A percentile compares a stretch with the other conserved stretches of the same genome.
Conservation (phyloP, 108 stramenopile genomes). For the Nitzschia putrida region DNA sequence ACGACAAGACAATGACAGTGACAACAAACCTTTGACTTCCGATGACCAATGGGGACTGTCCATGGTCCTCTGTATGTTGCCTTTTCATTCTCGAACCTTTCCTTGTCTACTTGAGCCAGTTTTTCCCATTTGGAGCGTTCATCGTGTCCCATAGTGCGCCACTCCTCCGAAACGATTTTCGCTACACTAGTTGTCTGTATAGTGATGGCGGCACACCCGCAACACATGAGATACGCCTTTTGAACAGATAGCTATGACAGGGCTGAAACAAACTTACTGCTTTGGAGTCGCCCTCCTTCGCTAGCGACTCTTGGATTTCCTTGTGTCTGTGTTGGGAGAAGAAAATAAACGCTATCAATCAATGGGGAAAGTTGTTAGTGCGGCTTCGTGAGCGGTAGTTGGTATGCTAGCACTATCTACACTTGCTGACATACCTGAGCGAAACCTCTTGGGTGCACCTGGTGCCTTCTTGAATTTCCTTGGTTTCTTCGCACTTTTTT, state of each 20-base stretch:
- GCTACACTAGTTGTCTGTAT: constrained; percentile 45
- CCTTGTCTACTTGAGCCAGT: constrained; percentile 22
- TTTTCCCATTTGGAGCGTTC: constrained; percentile 34
- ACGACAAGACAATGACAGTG: not conserved
- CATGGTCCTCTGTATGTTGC: constrained; percentile 32
- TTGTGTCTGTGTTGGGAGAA: constrained; percentile 30
- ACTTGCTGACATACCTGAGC: not conserved
- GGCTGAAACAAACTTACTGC: constrained; percentile 6
- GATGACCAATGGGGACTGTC: constrained; percentile 24
- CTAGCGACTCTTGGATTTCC: not conserved
- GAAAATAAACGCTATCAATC: constrained; percentile 27
- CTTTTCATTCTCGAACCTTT: constrained; percentile 32
- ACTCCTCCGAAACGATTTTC: constrained; percentile 40
- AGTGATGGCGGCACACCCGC: not conserved
- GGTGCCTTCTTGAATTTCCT: constrained; percentile 14
- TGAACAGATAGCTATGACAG: not conserved
- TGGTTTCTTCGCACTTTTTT: not conserved
- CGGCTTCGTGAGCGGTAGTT: too few relatives aligned
- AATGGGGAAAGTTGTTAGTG: not conserved
- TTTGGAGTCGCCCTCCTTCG: not conserved
- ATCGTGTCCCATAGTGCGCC: constrained; percentile 25
- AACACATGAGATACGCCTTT: not conserved
- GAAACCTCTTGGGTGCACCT: constrained; percentile 3
- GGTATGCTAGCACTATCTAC: not conserved
- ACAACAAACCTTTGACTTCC: constrained; percentile 4